These are phyloP conservation scores for Stentor roeselii DNA, from an alignment of 73 alveolate genomes.

Conservation along the genomic window DNA sequence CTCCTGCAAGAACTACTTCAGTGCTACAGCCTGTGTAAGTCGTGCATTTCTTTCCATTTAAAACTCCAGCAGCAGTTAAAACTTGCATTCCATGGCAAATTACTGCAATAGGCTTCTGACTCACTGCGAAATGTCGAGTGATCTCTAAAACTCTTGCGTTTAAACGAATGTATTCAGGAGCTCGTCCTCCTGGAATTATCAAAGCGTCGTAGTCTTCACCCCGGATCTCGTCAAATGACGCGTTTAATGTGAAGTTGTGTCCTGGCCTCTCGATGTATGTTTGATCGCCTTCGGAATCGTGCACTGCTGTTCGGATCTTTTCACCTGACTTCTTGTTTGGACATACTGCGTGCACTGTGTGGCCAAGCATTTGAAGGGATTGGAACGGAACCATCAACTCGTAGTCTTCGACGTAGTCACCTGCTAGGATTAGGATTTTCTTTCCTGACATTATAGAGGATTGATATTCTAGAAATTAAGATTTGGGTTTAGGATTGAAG, in stretches of 20 bases:
- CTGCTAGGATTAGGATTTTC: conserved; percentile 71
- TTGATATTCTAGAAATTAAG: not conserved
- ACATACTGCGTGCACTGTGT: conserved; percentile 80
- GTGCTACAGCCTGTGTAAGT: conserved; percentile 75
- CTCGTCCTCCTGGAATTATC: conserved; percentile 94
- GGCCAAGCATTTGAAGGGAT: conserved; percentile 64
- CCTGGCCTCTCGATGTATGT: conserved; percentile 84
- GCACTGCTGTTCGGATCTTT: conserved; percentile 87
- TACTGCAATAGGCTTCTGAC: conserved; percentile 88
- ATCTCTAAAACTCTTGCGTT: conserved; percentile 69
- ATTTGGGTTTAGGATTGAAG: no score
- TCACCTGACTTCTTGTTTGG: conserved; percentile 83
- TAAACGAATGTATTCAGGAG: conserved; percentile 91
- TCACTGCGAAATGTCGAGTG: conserved; percentile 66
- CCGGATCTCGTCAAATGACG: conserved; percentile 70
- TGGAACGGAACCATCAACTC: conserved; percentile 84
- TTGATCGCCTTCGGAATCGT: conserved; percentile 80
- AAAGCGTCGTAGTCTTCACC: conserved; percentile 77
- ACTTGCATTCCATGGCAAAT: conserved; percentile 89
- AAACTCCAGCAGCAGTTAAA: conserved; percentile 77
- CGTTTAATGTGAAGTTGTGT: conserved; percentile 65
- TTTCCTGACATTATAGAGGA: conserved; percentile 43
- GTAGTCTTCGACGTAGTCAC: conserved; percentile 86
- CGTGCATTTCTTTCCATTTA: conserved; percentile 69
- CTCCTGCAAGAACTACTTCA: conserved; percentile 85